A percentile compares a stretch with the other conserved stretches of the same genome.
These are phyloP conservation scores for Gossypium schwendimanii DNA, from an alignment of 441 rosid genomes.

Conservation along the genomic window DNA sequence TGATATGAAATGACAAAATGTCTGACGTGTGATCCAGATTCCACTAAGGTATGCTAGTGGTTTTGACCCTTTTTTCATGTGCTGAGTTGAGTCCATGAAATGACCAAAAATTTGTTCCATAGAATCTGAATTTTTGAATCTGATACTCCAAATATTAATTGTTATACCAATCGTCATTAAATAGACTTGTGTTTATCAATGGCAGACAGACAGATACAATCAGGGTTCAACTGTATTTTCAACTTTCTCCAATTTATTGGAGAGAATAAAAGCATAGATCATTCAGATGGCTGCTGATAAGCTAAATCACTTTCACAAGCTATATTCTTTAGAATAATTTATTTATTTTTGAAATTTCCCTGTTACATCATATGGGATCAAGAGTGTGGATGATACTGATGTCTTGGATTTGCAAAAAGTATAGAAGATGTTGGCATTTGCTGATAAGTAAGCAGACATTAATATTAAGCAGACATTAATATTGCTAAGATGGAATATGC, in stretches of 20 bases:
- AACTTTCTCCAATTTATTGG: background rate
- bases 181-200: background rate
- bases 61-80: background rate
- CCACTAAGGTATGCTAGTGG: conserved; percentile 13
- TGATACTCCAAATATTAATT: conserved; percentile 15
- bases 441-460: no score
- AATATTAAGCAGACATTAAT: no score
- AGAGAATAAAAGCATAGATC: background rate
- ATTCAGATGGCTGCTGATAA: conserved; percentile 3
- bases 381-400: no score
- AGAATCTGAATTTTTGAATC: conserved; percentile 22
- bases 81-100: background rate
- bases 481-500: background rate
- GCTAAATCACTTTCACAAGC: background rate
- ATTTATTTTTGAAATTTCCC: no score
- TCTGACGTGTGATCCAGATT: conserved; percentile 24
- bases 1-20: background rate
- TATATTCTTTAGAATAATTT: background rate
- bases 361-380: background rate
- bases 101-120: background rate
- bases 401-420: no score
- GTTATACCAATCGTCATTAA: background rate
- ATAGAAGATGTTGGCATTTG: no score
- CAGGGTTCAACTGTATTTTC: background rate
- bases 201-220: conserved; percentile 3